Evolutionary conservation across 2,329 filamentous ascomycete genomes (phyloP).

Genomic region (Trichoderma atroviride): DNA sequence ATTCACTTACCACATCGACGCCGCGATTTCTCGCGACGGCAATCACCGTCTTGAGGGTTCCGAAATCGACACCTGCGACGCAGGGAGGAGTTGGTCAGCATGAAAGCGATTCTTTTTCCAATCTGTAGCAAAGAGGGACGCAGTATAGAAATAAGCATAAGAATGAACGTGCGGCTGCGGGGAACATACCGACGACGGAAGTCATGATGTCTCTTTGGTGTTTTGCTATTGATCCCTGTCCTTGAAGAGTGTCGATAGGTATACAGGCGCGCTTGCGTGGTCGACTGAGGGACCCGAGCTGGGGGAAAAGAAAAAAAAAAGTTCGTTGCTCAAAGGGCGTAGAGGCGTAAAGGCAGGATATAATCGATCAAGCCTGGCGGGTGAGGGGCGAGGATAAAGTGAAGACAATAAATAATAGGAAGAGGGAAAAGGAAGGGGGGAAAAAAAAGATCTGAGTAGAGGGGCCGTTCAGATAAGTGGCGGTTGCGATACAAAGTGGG

Average conservation of each 20-base stretch:
- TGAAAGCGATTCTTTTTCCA: constrained; percentile 2
- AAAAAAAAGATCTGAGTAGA: constrained; percentile 21
- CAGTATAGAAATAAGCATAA: constrained; percentile 24
- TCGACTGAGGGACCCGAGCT: constrained; percentile 23
- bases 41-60: constrained; percentile 94
- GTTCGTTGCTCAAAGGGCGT: neutral
- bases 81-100: constrained; percentile 29
- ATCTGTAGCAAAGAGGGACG: constrained; percentile 11
- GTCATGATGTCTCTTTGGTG: constrained; percentile 24
- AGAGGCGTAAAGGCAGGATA: constrained; percentile 8
- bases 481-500: constrained; percentile 20
- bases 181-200: constrained; percentile 28
- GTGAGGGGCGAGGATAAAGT: constrained; percentile 4
- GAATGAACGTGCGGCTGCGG: constrained; percentile 9
- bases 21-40: constrained; percentile 97
- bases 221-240: constrained; percentile 1
- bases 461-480: constrained; percentile 13
- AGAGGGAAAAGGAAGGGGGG: neutral
- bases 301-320: neutral
- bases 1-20: constrained; percentile 89
- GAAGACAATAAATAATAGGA: neutral
- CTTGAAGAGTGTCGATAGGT: neutral
- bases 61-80: constrained; percentile 84
- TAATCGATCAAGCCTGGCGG: constrained; percentile 3
- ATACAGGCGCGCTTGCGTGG: constrained; percentile 10